Evolutionary conservation across 2,329 filamentous ascomycete species (phyloP).

Genomic region (Arthrobotrys sphaeroides): DNA sequence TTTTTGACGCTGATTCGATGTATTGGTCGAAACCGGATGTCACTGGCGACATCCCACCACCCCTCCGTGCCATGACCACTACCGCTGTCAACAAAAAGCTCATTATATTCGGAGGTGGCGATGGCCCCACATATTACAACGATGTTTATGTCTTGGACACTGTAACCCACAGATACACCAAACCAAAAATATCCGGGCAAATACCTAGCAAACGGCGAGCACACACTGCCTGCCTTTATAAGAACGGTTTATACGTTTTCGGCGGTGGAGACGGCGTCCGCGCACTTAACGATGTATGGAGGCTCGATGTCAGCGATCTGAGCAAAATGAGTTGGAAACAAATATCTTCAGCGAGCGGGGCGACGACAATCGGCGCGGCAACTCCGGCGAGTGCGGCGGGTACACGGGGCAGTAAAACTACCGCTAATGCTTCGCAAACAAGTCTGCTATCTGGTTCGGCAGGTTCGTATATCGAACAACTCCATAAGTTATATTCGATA

Average conservation of each 20-base stretch:
- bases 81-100: constrained; percentile 74
- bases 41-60: constrained; percentile 72
- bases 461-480: constrained; percentile 5
- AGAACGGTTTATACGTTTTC: constrained; percentile 77
- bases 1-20: constrained; percentile 75
- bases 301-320: constrained; percentile 74
- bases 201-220: constrained; percentile 71
- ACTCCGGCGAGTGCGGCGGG: not conserved
- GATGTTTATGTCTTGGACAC: constrained; percentile 78
- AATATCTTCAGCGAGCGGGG: constrained; percentile 62
- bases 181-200: constrained; percentile 69
- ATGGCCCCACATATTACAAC: constrained; percentile 76
- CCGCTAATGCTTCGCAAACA: constrained; percentile 34
- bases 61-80: constrained; percentile 76
- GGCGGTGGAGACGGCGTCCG: constrained; percentile 76
- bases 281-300: constrained; percentile 76
- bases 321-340: constrained; percentile 73
- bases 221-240: constrained; percentile 76
- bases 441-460: constrained; percentile 34
- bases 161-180: constrained; percentile 73
- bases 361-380: constrained; percentile 41
- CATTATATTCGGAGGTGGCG: constrained; percentile 75
- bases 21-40: constrained; percentile 74
- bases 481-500: not conserved
- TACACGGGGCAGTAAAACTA: constrained; percentile 27